phyloP scores from a whole-genome alignment of 441 rosid species.

The Gossypium gossypioides region DNA sequence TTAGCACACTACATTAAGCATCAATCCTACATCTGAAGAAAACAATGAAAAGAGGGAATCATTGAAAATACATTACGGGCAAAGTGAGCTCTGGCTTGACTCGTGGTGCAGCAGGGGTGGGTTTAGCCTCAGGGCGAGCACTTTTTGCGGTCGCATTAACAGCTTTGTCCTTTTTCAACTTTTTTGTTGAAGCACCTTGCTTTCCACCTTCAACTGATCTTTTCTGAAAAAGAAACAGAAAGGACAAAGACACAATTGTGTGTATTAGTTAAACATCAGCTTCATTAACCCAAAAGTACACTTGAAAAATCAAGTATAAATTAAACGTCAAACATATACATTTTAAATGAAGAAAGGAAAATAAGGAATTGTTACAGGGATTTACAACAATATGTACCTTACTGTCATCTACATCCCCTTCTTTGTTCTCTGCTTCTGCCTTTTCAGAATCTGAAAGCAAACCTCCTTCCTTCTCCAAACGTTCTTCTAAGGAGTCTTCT shows the following conservation, averaged over 20 bases:
- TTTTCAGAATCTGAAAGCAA: constrained; percentile 77
- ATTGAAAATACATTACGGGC: constrained; percentile 67
- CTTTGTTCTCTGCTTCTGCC: constrained; percentile 74
- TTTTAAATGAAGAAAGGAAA: background rate
- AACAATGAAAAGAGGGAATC: constrained; percentile 18
- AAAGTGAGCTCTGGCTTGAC: constrained; percentile 91
- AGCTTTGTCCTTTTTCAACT: constrained; percentile 82
- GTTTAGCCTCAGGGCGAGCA: constrained; percentile 52
- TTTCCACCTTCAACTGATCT: constrained; percentile 66
- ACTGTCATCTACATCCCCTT: constrained; percentile 68
- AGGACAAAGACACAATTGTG: background rate
- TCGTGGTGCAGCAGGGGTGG: constrained; percentile 48
- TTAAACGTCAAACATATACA: background rate
- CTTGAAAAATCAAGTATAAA: constrained; percentile 5
- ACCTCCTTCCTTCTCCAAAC: constrained; percentile 69
- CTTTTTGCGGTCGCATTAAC: constrained; percentile 57
- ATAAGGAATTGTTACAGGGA: background rate
- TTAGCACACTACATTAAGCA: background rate
- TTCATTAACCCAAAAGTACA: background rate
- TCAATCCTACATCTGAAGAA: constrained; percentile 4
- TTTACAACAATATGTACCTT: constrained; percentile 43
- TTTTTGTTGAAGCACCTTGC: constrained; percentile 79
- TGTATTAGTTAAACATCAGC: background rate
- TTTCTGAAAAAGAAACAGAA: constrained; percentile 45
- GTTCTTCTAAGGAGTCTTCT: constrained; percentile 87